A percentile compares a stretch with the other conserved stretches of the same genome.
Conservation (phyloP, 1,139 yeast genomes). For the Geotrichum australiense region DNA sequence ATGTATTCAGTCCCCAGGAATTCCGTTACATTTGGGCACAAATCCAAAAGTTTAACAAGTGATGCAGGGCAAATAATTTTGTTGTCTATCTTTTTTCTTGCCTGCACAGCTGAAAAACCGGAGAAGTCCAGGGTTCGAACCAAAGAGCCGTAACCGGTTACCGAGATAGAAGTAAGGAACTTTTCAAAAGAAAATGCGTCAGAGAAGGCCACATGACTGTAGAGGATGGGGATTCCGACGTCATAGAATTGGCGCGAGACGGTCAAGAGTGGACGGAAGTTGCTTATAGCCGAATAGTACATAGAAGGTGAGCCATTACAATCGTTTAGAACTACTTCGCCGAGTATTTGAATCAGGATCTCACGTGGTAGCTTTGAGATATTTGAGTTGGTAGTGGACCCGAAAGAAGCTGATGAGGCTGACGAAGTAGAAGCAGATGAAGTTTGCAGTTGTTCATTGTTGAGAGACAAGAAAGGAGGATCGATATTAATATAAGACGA, state of each 20-base stretch:
- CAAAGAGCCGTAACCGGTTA: conserved; percentile 52
- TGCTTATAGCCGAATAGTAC: conserved; percentile 20
- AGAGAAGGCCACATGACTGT: conserved; percentile 65
- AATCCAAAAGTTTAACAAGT: conserved; percentile 46
- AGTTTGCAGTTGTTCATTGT: too few relatives aligned
- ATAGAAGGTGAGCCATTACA: conserved; percentile 20
- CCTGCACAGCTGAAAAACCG: conserved; percentile 82
- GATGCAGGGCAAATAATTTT: conserved; percentile 43
- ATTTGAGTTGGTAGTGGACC: conserved; percentile 9
- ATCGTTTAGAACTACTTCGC: conserved; percentile 25
- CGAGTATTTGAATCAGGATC: conserved; percentile 30
- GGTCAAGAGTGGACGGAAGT: conserved; percentile 28
- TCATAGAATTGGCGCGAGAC: conserved; percentile 33
- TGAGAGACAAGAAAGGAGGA: conserved; percentile 4
- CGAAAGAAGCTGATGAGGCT: conserved; percentile 6
- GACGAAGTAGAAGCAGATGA: not conserved
- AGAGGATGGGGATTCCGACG: conserved; percentile 40
- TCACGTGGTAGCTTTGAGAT: conserved; percentile 31
- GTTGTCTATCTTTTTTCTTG: conserved; percentile 81
- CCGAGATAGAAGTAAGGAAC: conserved; percentile 52
- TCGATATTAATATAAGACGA: conserved; percentile 1
- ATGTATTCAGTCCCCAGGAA: conserved; percentile 81
- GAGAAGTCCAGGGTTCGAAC: conserved; percentile 80
- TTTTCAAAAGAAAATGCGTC: conserved; percentile 77
- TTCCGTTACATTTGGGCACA: conserved; percentile 63